Evolutionary conservation across 768 basidiomycete species (phyloP), one percentile per base, ranked within the genome.

Genomic region (Auricularia auricula-judae): DNA sequence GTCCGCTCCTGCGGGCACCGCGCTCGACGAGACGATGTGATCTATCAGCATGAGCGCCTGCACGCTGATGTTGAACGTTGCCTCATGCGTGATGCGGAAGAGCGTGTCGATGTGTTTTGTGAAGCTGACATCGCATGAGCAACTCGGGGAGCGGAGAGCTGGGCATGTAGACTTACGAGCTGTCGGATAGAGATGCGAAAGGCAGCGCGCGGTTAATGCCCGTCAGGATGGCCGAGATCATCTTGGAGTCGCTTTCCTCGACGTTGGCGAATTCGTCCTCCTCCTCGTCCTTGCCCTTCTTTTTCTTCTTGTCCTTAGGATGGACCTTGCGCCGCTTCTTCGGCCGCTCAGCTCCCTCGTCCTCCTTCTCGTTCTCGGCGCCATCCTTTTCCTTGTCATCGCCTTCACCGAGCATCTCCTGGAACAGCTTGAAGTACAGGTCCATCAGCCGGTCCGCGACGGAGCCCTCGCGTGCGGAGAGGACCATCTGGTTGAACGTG

Each of bases 131-230:
- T 14, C 47, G 62, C 56, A 53, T 3, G 16, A 62, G 12, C 64
- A 44, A 3, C 35, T 42, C 12, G 63, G 58, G 23, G 51, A 11
- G 36, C 11, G 43, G 54, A 66, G 16, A 61, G 47, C 10, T 0
- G 4, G 56, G 16, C 36, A 23, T 36, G 36, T 18, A 51, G 36
- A 77, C 82, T 62, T 68, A 93, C 89, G 84, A 82, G 34, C 78
- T 76, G 68, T 86, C 82, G 3, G 80, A 82, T 34, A 95, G 78
- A 70, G 87, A 88, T 3, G 94, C 92, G 71, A 92, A 98, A 0
- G 97, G 97, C 64, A 98, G 74, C 2, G 96, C 95, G 18, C 97
- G 91, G 71, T 98, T 98, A 47, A 98, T 87, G 36, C 96, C 96
- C 0, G 93, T 95, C 65, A 99, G 75, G 39, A 98, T 86, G 2